Conservation (phyloP, 2,329 filamentous ascomycete species). For the Thelonectria blattea region DNA sequence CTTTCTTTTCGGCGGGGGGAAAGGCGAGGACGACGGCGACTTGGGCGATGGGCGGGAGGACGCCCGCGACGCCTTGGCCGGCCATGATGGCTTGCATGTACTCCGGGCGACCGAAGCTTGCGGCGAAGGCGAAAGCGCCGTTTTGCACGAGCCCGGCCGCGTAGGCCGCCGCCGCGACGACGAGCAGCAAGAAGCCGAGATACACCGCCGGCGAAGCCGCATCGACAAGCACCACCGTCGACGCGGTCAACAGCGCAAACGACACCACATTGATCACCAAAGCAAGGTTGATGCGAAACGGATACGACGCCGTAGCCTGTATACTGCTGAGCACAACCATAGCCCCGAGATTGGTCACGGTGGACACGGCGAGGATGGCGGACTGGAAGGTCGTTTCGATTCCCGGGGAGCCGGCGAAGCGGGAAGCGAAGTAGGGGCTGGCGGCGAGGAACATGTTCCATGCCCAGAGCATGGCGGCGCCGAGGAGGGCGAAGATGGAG, state of each 20-base stretch:
- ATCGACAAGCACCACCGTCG: conserved; percentile 72
- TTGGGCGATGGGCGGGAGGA: conserved; percentile 86
- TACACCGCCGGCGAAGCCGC: conserved; percentile 69
- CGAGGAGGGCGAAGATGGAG: conserved; percentile 80
- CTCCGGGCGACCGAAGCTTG: conserved; percentile 81
- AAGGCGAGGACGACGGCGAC: conserved; percentile 77
- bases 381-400: conserved; percentile 86
- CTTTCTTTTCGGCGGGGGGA: conserved; percentile 46
- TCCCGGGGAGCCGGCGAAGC: conserved; percentile 74
- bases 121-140: conserved; percentile 89
- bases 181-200: conserved; percentile 80
- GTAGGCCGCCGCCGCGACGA: conserved; percentile 79
- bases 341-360: conserved; percentile 77
- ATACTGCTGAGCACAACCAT: conserved; percentile 80
- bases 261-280: conserved; percentile 78
- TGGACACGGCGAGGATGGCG: conserved; percentile 85
- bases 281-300: conserved; percentile 80
- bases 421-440: conserved; percentile 87
- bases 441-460: conserved; percentile 99
- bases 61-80: conserved; percentile 89
- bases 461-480: conserved; percentile 95
- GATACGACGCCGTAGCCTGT: conserved; percentile 85
- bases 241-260: conserved; percentile 80
- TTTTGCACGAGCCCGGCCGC: conserved; percentile 91
- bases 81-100: conserved; percentile 98